Base-by-base conservation (phyloP, 768 basidiomycete species). In the Hemileccinum rubropunctum region DNA sequence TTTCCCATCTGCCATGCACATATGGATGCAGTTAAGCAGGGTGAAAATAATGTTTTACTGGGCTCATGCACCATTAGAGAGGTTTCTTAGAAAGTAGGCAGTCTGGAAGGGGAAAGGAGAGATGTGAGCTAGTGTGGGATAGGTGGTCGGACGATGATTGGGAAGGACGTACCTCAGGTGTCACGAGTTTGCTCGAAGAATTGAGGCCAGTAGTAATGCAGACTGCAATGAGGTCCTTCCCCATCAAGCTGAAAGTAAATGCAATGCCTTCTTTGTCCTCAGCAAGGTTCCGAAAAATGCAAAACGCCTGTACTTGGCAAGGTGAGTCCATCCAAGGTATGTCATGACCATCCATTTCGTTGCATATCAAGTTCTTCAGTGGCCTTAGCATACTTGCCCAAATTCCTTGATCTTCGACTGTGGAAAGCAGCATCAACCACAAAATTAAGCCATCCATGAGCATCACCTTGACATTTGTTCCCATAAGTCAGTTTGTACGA, bases 291-390 rank as follows among this genome's bases (percentile, higher is more conserved):
- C 81, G 76, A 12, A 87, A 55, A 21, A 89, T 74, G 49, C 78
- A 79, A 56, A 86, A 75, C 0, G 81, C 84, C 61, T 92, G 90
- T 58, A 91, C 90, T 59, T 82, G 81, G 72, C 61, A 1, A 95
- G 67, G 13, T 74, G 69, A 0, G 61, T 59, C 88, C 91, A 94
- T 1, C n/a, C n/a, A n/a, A n/a, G n/a, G n/a, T n/a, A n/a, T n/a
- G n/a, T n/a, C n/a, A n/a, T n/a, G n/a, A n/a, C n/a, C n/a, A n/a
- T n/a, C n/a, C n/a, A n/a, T n/a, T n/a, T n/a, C n/a, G n/a, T n/a
- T n/a, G n/a, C n/a, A n/a, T n/a, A n/a, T n/a, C n/a, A n/a, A n/a
- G n/a, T n/a, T n/a, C n/a, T n/a, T n/a, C n/a, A n/a, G n/a, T n/a
- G n/a, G n/a, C n/a, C n/a, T n/a, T n/a, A n/a, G n/a, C n/a, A n/a